Evolutionary conservation across 257 asterid species (phyloP).

Genomic region (Solanum ossicruentum): DNA sequence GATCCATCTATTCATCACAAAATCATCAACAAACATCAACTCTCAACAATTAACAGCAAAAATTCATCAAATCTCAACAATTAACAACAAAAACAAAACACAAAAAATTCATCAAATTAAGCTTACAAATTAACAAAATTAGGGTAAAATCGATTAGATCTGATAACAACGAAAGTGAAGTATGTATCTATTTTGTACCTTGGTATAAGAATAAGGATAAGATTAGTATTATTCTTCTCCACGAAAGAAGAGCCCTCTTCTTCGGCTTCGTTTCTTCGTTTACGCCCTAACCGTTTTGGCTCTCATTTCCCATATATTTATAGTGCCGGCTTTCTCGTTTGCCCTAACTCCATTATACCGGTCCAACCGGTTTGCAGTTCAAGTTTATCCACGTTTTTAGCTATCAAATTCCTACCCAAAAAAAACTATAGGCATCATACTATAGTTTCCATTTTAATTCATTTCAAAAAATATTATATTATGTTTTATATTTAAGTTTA

Average conservation of each 20-base stretch:
- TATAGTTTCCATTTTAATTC: background rate
- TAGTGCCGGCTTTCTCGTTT: slow-evolving; percentile 8
- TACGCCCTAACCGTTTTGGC: slow-evolving; percentile 22
- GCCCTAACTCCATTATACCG: slow-evolving; percentile 8
- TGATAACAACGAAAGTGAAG: background rate
- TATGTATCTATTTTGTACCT: background rate
- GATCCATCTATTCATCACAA: slow-evolving; percentile 34
- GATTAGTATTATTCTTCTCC: slow-evolving; percentile 4
- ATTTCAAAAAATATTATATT: background rate
- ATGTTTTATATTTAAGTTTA: background rate
- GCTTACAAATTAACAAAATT: background rate
- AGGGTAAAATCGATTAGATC: background rate
- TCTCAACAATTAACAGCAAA: background rate
- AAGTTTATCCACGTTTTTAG: background rate
- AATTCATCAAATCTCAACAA: background rate
- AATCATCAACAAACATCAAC: background rate
- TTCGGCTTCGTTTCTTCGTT: slow-evolving; percentile 44
- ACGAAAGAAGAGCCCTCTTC: slow-evolving; percentile 36
- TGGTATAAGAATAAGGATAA: background rate
- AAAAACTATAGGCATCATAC: background rate
- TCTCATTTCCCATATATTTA: background rate
- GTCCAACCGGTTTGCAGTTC: slow-evolving; percentile 10
- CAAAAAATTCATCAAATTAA: background rate
- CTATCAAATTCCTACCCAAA: background rate
- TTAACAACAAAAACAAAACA: background rate